Percentiles rank a stretch among this genome's conserved stretches.
Evolutionary conservation across 768 basidiomycete genomes (phyloP).

Genomic region (Podaxis mareebaensis): DNA sequence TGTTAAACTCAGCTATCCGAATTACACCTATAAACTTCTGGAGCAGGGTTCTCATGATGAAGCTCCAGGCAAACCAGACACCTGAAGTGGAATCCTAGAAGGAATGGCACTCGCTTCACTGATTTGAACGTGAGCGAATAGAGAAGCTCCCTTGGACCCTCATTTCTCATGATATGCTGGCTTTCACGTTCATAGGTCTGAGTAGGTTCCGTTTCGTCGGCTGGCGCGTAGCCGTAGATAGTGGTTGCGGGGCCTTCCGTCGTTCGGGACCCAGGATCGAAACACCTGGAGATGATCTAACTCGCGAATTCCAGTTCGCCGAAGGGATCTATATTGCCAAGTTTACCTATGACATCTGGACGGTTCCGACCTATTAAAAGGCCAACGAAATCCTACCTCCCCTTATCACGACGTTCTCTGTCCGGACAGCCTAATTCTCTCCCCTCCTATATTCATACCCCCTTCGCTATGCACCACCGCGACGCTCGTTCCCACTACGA

Average conservation of each 20-base stretch:
- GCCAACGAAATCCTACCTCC: slow-evolving; percentile 28
- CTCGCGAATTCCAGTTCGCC: slow-evolving; percentile 30
- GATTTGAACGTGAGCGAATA: slow-evolving; percentile 32
- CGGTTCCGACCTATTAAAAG: slow-evolving; percentile 49
- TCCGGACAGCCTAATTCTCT: slow-evolving; percentile 18
- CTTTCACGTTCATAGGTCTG: slow-evolving; percentile 16
- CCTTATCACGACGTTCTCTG: slow-evolving; percentile 27
- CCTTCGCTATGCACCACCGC: slow-evolving; percentile 39
- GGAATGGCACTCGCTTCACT: slow-evolving; percentile 28
- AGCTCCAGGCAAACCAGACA: slow-evolving; percentile 36
- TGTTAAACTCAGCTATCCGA: slow-evolving; percentile 33
- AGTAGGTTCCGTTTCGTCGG: slow-evolving; percentile 34
- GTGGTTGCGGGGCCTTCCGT: slow-evolving; percentile 36
- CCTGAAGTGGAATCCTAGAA: slow-evolving; percentile 32
- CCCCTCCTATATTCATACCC: slow-evolving; percentile 15
- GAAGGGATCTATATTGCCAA: slow-evolving; percentile 32
- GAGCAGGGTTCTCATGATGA: slow-evolving; percentile 34
- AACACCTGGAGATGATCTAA: slow-evolving; percentile 39
- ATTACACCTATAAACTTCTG: slow-evolving; percentile 28
- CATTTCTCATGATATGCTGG: slow-evolving; percentile 22
- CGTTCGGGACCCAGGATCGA: slow-evolving; percentile 43
- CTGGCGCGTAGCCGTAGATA: slow-evolving; percentile 37
- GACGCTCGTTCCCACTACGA: slow-evolving; percentile 46
- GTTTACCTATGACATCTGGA: slow-evolving; percentile 41
- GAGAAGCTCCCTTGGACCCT: slow-evolving; percentile 30